A percentile compares a stretch with the other conserved stretches of the same genome.
phyloP scores from a whole-genome alignment of 352 stramenopile species.

The Pelagophyceae sp. region DNA sequence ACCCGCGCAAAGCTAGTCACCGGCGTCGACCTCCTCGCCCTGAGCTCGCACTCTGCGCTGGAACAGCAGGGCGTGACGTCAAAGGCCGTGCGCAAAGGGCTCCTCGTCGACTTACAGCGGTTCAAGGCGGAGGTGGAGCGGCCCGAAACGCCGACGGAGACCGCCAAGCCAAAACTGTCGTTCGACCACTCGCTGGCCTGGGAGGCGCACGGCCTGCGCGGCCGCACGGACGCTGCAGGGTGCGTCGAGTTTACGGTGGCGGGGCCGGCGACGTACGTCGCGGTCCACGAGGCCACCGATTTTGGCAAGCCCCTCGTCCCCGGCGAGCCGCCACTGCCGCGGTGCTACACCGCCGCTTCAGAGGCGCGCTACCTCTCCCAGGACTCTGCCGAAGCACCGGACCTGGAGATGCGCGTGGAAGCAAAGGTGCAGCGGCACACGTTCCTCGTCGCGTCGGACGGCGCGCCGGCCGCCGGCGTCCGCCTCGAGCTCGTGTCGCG shows the following conservation, averaged over 20 bases:
- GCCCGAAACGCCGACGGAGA: neutral
- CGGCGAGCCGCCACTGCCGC: neutral
- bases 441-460: no score
- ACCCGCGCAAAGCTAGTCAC: no score
- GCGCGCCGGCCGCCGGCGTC: neutral
- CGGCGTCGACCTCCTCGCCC: no score
- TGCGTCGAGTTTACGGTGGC: neutral
- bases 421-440: no score
- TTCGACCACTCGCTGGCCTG: neutral
- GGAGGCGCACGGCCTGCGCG: neutral
- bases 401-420: no score
- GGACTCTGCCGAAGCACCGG: neutral
- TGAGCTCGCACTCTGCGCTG: no score
- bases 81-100: neutral
- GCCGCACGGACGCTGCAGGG: neutral
- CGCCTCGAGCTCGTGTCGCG: neutral
- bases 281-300: neutral
- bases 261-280: neutral
- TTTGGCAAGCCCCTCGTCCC: neutral
- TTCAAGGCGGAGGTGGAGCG: neutral
- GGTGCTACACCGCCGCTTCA: no score
- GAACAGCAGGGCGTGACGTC: no score
- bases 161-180: neutral
- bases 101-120: neutral
- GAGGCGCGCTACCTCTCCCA: neutral